Evolutionary conservation across 371 early-diverging fungal species (phyloP), one percentile per base, ranked within the genome.

Genomic region (Rhizopus delemar): DNA sequence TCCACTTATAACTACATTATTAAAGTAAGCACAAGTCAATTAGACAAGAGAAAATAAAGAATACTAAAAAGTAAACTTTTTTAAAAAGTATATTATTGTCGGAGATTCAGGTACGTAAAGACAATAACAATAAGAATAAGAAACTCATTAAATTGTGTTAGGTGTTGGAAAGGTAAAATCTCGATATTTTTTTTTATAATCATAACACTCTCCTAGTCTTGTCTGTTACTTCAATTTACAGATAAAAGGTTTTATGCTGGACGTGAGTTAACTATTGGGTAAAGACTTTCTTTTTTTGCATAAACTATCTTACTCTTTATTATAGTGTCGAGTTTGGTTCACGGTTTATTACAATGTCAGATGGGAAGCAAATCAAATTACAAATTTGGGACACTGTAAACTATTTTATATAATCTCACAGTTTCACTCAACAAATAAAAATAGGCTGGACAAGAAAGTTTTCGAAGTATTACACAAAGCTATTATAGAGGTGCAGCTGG

Each of bases 321-420:
- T 22, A 22, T 22, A 86, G 88, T 56, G 93, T 92, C 33, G 93
- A 90, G 59, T 92, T 91, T 73, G 93, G 93, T 31, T 87, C 93
- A 52, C 84, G 88, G 46, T 88, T 90, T 56, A 86, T 92, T 60
- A 81, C 78, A 34, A 80, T 96, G 46, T 9, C 43, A 9, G 89
- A 90, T 56, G 85, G 85, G 57, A 88, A 90, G 63, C 88, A 86
- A 62, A 88, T 98, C 66, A 97, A 97, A 76, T 84, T 99, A 16
- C 98, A 98, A 73, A 94, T 99, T 56, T 99, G 99, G 99, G 99
- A 99, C 74, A 98, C 99, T 12, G 96, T 94, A 69, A 85, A 90
- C 22, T 22, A 22, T 22, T 22, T 22, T 22, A 2, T 22, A 22
- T 22, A 22, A 13, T n/a, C 38, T 32, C 31, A 13, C 31, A 8